Percentiles rank a stretch among this genome's conserved stretches.
phyloP scores from a whole-genome alignment of 148 eudicot species.

The Rhododendron ovatum region DNA sequence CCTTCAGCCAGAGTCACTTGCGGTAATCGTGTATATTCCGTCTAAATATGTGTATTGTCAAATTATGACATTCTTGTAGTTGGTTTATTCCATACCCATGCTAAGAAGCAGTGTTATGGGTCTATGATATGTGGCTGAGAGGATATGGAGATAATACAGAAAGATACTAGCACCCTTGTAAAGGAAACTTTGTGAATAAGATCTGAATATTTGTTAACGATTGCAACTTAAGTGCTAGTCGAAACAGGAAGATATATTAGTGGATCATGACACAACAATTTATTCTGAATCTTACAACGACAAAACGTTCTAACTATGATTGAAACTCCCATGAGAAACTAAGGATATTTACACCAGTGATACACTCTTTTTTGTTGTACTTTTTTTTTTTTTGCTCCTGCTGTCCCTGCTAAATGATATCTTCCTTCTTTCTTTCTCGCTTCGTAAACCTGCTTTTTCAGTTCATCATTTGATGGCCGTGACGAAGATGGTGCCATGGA shows the following conservation, averaged over 20 bases:
- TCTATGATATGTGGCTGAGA: not conserved
- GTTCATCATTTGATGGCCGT: conserved; percentile 72
- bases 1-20: not conserved
- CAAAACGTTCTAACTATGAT: not conserved
- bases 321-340: not conserved
- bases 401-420: conserved; percentile 4
- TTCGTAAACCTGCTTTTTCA: conserved; percentile 20
- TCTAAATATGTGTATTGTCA: not conserved
- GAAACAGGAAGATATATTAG: not conserved
- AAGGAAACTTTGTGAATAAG: not conserved
- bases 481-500: conserved; percentile 62
- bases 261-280: not conserved
- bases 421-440: not conserved
- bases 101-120: not conserved
- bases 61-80: not conserved
- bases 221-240: not conserved
- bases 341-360: not conserved
- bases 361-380: not conserved
- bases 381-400: not conserved
- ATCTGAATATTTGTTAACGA: not conserved
- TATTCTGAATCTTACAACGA: not conserved
- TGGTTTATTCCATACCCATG: not conserved
- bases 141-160: not conserved
- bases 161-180: not conserved
- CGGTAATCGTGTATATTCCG: no score